Conservation (phyloP, 192 early-diverging fungal genomes). For the Podila epicladia region DNA sequence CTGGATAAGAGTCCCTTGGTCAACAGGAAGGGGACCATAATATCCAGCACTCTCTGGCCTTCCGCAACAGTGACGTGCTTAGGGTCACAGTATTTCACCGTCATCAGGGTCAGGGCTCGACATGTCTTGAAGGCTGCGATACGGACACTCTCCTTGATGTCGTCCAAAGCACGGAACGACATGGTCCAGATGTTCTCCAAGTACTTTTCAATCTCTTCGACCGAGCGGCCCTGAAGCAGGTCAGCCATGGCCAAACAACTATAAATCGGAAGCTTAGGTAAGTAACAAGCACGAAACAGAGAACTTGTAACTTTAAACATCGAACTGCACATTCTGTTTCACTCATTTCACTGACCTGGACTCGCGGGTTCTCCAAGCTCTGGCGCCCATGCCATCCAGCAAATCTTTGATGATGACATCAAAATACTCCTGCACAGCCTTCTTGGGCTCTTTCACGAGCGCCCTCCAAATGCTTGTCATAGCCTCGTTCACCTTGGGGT, state of each 20-base stretch:
- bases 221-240: conserved; percentile 71
- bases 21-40: conserved; percentile 89
- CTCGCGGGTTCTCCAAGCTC: conserved; percentile 89
- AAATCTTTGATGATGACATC: conserved; percentile 85
- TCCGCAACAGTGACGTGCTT: conserved; percentile 60
- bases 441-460: conserved; percentile 73
- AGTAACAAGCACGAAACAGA: not conserved
- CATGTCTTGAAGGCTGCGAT: conserved; percentile 83
- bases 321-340: no score
- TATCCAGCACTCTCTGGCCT: conserved; percentile 79
- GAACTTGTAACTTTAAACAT: not conserved
- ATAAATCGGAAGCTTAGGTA: not conserved
- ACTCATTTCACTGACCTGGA: conserved; percentile 57
- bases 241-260: conserved; percentile 80
- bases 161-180: conserved; percentile 91
- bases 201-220: conserved; percentile 77
- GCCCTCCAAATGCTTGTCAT: conserved; percentile 94
- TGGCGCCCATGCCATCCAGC: conserved; percentile 77
- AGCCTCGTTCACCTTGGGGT: conserved; percentile 82
- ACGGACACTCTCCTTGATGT: conserved; percentile 94
- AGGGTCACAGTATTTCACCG: conserved; percentile 89
- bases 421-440: conserved; percentile 79
- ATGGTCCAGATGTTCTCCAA: conserved; percentile 89
- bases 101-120: conserved; percentile 81
- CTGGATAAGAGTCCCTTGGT: conserved; percentile 78